A percentile compares a stretch with the other conserved stretches of the same genome.
Evolutionary conservation across 768 basidiomycete genomes (phyloP).

Genomic region (Russula virescens): DNA sequence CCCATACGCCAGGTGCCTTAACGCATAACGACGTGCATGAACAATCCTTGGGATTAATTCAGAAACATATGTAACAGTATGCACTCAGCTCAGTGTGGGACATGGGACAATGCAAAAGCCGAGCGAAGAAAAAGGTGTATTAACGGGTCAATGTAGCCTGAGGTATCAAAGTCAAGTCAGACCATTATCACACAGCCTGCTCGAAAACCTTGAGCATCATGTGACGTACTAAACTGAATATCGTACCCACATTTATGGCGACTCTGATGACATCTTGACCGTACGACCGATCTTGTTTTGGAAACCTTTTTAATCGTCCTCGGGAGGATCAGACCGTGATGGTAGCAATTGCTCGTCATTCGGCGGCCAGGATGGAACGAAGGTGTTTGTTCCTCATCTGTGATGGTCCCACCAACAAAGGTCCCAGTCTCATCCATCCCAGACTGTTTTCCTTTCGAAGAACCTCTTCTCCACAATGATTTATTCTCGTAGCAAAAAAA

Average conservation of each 20-base stretch:
- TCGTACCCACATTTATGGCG: too few relatives aligned
- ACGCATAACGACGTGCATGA: neutral
- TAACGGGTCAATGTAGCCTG: neutral
- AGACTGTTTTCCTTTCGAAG: constrained; percentile 9
- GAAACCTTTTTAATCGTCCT: neutral
- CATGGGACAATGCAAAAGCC: neutral
- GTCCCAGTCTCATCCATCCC: neutral
- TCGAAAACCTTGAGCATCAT: neutral
- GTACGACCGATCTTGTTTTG: neutral
- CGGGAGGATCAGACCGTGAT: neutral
- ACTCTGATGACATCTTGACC: neutral
- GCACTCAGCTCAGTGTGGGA: neutral
- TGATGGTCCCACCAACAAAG: neutral
- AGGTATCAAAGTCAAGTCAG: neutral
- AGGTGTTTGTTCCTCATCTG: neutral
- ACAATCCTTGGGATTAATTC: neutral
- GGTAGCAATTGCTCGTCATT: neutral
- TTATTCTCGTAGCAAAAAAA: constrained; percentile 20
- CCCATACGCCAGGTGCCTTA: neutral
- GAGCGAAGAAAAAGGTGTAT: neutral
- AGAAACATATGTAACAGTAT: neutral
- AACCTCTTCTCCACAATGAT: constrained; percentile 17
- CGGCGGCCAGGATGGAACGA: neutral
- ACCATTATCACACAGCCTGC: neutral
- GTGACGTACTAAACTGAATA: neutral